A percentile compares a stretch with the other conserved stretches of the same genome.
Evolutionary conservation across 2,329 filamentous ascomycete genomes (phyloP).

Genomic region (Alternaria novae-zelandiae): DNA sequence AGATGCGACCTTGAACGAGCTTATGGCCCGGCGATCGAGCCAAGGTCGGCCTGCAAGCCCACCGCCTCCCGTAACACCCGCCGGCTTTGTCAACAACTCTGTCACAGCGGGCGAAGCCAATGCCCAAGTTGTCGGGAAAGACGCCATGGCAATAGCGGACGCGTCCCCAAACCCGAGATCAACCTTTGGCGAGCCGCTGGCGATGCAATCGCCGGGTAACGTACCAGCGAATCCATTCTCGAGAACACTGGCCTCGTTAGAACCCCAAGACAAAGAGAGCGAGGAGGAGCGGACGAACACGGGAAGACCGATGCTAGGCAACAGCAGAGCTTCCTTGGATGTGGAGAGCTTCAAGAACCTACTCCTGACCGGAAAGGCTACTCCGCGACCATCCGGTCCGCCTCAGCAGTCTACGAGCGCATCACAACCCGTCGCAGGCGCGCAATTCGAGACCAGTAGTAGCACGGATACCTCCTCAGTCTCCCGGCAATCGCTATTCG

Average conservation of each 20-base stretch:
- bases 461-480: constrained; percentile 65
- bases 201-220: constrained; percentile 21
- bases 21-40: constrained; percentile 22
- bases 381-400: constrained; percentile 37
- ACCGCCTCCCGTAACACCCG: constrained; percentile 19
- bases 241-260: constrained; percentile 48
- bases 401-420: constrained; percentile 32
- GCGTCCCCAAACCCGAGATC: constrained; percentile 29
- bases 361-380: constrained; percentile 73
- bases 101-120: constrained; percentile 17
- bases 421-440: constrained; percentile 26
- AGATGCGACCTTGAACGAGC: constrained; percentile 23
- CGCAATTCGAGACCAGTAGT: constrained; percentile 55
- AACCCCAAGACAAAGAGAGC: constrained; percentile 33
- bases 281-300: constrained; percentile 35
- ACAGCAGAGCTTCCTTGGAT: constrained; percentile 63
- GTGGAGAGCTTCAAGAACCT: constrained; percentile 80
- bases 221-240: constrained; percentile 48
- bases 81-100: constrained; percentile 29
- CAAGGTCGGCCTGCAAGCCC: constrained; percentile 23
- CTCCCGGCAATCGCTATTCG: constrained; percentile 65
- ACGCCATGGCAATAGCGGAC: constrained; percentile 32
- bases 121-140: constrained; percentile 24
- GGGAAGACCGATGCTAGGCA: constrained; percentile 31
- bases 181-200: constrained; percentile 18